Evolutionary conservation across 306 rosid species (phyloP).

Genomic region (Vigna mungo): DNA sequence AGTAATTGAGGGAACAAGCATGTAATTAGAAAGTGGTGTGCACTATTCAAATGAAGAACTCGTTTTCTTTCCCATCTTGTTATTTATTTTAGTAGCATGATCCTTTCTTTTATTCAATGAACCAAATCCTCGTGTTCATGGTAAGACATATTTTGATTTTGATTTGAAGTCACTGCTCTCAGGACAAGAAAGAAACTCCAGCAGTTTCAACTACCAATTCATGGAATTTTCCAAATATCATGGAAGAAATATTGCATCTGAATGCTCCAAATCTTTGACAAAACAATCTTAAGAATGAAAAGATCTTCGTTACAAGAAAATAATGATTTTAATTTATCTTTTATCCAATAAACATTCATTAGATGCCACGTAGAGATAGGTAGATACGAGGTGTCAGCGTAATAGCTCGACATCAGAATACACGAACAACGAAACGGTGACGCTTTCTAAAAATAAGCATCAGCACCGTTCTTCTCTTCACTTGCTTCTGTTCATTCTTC

Average conservation of each 20-base stretch:
- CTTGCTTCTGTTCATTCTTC: neutral
- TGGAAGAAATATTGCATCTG: neutral
- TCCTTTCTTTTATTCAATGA: no score
- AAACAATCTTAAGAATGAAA: neutral
- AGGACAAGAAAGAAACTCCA: conserved; percentile 7
- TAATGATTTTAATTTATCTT: neutral
- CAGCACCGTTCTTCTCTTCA: neutral
- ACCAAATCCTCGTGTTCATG: conserved; percentile 2
- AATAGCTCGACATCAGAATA: neutral
- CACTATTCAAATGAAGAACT: neutral
- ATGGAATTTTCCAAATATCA: neutral
- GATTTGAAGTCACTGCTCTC: conserved; percentile 6
- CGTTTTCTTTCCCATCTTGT: conserved; percentile 11
- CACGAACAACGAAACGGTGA: neutral
- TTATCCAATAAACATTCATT: neutral
- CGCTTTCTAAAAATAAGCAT: neutral
- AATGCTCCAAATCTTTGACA: neutral
- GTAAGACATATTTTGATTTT: neutral
- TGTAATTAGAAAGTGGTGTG: conserved; percentile 40
- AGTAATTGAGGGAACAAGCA: conserved; percentile 36
- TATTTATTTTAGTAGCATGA: conserved; percentile 29
- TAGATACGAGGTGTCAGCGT: neutral
- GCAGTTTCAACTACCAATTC: neutral
- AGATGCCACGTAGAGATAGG: neutral
- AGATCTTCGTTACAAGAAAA: neutral